Evolutionary conservation across 108 stramenopile species (phyloP).

Genomic region (Fragilariopsis cylindrus): DNA sequence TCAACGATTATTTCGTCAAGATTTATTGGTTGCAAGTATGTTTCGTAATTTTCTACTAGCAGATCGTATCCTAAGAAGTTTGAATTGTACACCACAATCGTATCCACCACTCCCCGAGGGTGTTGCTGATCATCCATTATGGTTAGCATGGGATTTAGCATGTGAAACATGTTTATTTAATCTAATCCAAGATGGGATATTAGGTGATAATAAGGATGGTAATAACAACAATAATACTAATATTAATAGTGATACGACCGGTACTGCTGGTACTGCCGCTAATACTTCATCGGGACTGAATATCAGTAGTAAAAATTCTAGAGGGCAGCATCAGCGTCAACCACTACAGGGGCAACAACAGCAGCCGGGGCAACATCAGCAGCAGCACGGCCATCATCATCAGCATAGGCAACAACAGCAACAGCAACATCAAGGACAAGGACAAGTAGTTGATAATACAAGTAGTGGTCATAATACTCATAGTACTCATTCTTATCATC

Average conservation of each 20-base stretch:
- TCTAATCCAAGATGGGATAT: slow-evolving; percentile 71
- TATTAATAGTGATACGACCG: background rate
- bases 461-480: background rate
- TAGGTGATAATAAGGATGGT: slow-evolving; percentile 1
- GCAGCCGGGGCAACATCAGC: too few relatives aligned
- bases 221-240: background rate
- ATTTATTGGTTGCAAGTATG: slow-evolving; percentile 93
- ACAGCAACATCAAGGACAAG: background rate
- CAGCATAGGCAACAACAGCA: background rate
- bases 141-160: slow-evolving; percentile 99
- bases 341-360: too few relatives aligned
- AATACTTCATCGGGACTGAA: too few relatives aligned
- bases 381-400: background rate
- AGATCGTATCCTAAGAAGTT: slow-evolving; percentile 88
- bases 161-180: slow-evolving; percentile 91
- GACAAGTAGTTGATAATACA: background rate
- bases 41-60: slow-evolving; percentile 99
- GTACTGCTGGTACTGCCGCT: too few relatives aligned
- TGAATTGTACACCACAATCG: slow-evolving; percentile 92
- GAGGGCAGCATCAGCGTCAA: too few relatives aligned
- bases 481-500: background rate
- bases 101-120: slow-evolving; percentile 93
- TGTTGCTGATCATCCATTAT: slow-evolving; percentile 93
- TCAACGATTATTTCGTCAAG: slow-evolving; percentile 97
- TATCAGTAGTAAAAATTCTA: too few relatives aligned